A percentile compares a stretch with the other conserved stretches of the same genome.
phyloP scores from a whole-genome alignment of 164 flowering plant species.

The Houttuynia cordata region DNA sequence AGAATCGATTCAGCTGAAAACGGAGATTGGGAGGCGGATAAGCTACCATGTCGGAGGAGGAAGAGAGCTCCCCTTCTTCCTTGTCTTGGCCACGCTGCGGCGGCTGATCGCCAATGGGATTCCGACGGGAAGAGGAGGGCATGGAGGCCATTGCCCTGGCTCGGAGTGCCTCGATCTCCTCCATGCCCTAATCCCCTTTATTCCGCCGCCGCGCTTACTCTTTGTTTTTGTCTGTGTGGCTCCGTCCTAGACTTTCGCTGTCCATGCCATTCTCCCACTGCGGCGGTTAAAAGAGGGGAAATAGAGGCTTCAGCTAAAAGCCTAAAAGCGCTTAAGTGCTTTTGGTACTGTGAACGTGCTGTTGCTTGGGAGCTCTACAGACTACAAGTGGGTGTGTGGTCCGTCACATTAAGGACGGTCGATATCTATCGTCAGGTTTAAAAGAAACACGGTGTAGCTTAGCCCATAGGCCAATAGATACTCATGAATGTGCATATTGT shows the following conservation, averaged over 20 bases:
- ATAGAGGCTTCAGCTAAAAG: too few relatives aligned
- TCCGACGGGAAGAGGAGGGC: slow-evolving; percentile 9
- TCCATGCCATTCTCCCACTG: too few relatives aligned
- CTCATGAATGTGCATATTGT: too few relatives aligned
- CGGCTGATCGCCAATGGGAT: not conserved
- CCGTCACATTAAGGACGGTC: too few relatives aligned
- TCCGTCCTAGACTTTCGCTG: not conserved
- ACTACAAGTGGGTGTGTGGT: too few relatives aligned
- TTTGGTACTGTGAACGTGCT: too few relatives aligned
- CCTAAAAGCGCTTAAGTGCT: too few relatives aligned
- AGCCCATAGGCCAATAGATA: too few relatives aligned
- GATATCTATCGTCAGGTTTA: too few relatives aligned
- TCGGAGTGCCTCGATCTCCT: slow-evolving; percentile 22
- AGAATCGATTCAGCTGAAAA: not conserved
- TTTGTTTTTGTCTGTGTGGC: not conserved
- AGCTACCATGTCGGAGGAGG: slow-evolving; percentile 8
- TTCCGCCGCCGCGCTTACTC: not conserved
- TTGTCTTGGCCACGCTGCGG: slow-evolving; percentile 9
- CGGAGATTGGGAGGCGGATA: not conserved
- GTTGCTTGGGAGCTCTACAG: too few relatives aligned
- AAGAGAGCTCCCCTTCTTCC: slow-evolving; percentile 79
- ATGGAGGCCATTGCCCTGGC: slow-evolving; percentile 22
- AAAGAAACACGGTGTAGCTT: too few relatives aligned
- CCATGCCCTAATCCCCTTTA: slow-evolving; percentile 2
- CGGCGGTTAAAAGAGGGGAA: too few relatives aligned